These are phyloP conservation scores for Turritis glabra DNA, from an alignment of 345 rosid genomes.

Conservation along the genomic window DNA sequence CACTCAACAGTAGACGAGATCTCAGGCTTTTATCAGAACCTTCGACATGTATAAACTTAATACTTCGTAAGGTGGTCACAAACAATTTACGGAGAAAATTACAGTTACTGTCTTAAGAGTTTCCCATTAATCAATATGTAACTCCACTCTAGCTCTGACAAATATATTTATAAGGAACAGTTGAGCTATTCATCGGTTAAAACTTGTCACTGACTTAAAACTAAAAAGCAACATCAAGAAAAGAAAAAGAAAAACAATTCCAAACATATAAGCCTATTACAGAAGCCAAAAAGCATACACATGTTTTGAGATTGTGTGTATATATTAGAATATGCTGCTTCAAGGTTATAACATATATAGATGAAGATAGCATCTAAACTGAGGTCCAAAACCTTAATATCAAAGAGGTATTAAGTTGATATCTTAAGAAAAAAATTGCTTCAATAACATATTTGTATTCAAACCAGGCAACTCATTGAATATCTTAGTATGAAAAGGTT, in stretches of 20 bases:
- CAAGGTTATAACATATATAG: not conserved
- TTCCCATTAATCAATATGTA: not conserved
- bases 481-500: constrained; percentile 5
- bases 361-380: not conserved
- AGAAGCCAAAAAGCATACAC: constrained; percentile 29
- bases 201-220: not conserved
- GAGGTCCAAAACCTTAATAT: constrained; percentile 19
- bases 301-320: too few relatives aligned
- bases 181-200: constrained; percentile 10
- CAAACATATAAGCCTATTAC: not conserved
- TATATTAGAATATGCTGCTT: not conserved
- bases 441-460: not conserved
- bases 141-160: constrained; percentile 4
- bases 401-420: constrained; percentile 3
- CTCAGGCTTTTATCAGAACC: not conserved
- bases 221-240: constrained; percentile 13
- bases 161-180: not conserved
- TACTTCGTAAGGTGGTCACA: not conserved
- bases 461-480: constrained; percentile 1
- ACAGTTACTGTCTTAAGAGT: constrained; percentile 18
- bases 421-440: constrained; percentile 7
- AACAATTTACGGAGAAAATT: not conserved
- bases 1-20: constrained; percentile 15
- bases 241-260: not conserved
- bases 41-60: not conserved